These are phyloP conservation scores for Elaeis guineensis DNA, from an alignment of 176 grass and related monocot species.

Conservation along the genomic window DNA sequence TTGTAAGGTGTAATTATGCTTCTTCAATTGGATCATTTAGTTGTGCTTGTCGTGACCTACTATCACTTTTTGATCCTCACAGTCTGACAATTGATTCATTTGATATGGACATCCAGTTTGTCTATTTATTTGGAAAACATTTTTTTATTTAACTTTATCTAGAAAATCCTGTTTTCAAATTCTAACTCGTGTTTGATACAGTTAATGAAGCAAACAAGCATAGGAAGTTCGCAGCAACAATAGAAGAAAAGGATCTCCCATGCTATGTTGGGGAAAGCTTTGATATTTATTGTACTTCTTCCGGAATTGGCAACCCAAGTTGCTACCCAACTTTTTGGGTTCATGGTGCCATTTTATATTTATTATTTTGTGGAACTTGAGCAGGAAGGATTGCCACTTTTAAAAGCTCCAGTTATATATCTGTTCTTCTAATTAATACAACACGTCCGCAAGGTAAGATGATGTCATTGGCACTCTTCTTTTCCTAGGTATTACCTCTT, in stretches of 20 bases:
- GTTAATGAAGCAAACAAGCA: slow-evolving; percentile 7
- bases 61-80: not conserved
- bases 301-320: not conserved
- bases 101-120: not conserved
- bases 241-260: not conserved
- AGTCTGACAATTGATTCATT: not conserved
- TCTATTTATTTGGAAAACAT: not conserved
- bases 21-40: not conserved
- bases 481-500: too few species aligned
- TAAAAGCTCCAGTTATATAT: not conserved
- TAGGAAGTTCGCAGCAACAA: not conserved
- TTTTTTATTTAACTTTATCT: not conserved
- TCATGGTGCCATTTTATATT: not conserved
- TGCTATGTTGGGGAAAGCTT: not conserved
- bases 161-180: not conserved
- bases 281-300: not conserved
- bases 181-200: not conserved
- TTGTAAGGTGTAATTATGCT: not conserved
- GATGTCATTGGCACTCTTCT: not conserved
- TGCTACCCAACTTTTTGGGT: slow-evolving; percentile 2
- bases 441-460: not conserved
- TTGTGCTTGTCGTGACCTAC: not conserved
- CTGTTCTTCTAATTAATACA: not conserved
- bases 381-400: not conserved
- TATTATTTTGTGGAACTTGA: not conserved